Evolutionary conservation across 306 rosid species (phyloP).

Genomic region (Clitoria ternatea): DNA sequence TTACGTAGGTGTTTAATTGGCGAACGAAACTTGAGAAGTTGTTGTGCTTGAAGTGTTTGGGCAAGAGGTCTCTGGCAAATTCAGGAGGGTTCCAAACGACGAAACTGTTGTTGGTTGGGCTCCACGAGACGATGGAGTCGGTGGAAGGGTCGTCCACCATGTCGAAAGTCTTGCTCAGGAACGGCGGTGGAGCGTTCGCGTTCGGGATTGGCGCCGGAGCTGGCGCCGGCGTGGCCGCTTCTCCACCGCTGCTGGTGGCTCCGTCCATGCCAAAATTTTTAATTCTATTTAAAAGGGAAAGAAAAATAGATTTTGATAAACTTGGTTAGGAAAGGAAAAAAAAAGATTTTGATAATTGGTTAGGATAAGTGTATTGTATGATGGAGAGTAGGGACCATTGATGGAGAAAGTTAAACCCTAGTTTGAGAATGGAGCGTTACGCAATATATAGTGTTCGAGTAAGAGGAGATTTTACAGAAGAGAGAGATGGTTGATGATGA

Average conservation of each 20-base stretch:
- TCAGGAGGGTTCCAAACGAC: conserved; percentile 58
- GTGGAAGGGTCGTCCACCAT: conserved; percentile 73
- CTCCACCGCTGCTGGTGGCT: neutral
- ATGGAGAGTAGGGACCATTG: neutral
- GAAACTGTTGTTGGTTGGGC: conserved; percentile 50
- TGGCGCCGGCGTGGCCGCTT: neutral
- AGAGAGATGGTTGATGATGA: neutral
- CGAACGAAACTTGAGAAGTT: conserved; percentile 87
- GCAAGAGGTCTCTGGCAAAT: conserved; percentile 55
- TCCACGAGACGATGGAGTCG: conserved; percentile 62
- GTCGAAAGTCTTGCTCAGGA: conserved; percentile 69
- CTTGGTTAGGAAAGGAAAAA: no score
- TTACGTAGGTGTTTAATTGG: conserved; percentile 69
- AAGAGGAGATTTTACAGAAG: neutral
- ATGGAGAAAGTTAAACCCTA: neutral
- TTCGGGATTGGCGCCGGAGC: neutral
- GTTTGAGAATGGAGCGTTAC: neutral
- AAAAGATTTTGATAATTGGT: neutral
- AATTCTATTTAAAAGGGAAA: no score
- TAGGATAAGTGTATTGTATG: neutral
- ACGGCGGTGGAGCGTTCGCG: conserved; percentile 44
- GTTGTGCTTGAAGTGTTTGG: conserved; percentile 74
- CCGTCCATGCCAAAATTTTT: neutral
- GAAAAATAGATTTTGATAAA: neutral
- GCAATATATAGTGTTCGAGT: neutral